Evolutionary conservation across 257 asterid genomes (phyloP).

Genomic region (Nicotiana attenuata): DNA sequence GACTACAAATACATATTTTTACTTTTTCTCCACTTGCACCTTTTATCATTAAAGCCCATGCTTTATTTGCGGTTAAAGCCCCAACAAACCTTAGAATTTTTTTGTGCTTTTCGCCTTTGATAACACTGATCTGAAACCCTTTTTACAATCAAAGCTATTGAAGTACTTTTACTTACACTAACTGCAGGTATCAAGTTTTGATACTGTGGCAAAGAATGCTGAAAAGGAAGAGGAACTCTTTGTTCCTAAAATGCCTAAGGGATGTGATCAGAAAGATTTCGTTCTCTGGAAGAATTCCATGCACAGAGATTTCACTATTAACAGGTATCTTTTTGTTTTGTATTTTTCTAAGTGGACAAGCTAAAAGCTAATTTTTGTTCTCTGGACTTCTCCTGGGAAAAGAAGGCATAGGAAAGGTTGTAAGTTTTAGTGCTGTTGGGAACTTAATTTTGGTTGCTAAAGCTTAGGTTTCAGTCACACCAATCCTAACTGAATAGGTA

Average conservation of each 20-base stretch:
- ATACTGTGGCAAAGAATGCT: conserved; percentile 44
- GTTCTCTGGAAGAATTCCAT: conserved; percentile 67
- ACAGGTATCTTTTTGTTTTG: conserved; percentile 45
- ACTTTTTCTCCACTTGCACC: no score
- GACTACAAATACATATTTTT: no score
- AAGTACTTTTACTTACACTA: neutral
- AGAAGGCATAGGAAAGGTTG: neutral
- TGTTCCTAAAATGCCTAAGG: conserved; percentile 37
- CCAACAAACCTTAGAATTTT: no score
- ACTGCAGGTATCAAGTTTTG: conserved; percentile 80
- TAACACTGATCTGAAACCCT: neutral
- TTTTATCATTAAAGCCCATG: no score
- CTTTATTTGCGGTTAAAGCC: no score
- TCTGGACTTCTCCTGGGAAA: neutral
- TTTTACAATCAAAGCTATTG: neutral
- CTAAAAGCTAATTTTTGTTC: conserved; percentile 3
- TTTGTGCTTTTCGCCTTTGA: no score
- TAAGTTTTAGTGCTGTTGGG: neutral
- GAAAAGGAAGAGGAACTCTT: conserved; percentile 20
- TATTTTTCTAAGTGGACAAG: neutral
- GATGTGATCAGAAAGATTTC: conserved; percentile 47
- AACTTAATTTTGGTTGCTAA: neutral
- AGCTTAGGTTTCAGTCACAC: neutral
- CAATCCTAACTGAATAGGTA: no score
- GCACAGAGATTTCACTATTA: conserved; percentile 87